Conservation (phyloP, 2,329 filamentous ascomycete species). For the Ceratocystis harringtonii region DNA sequence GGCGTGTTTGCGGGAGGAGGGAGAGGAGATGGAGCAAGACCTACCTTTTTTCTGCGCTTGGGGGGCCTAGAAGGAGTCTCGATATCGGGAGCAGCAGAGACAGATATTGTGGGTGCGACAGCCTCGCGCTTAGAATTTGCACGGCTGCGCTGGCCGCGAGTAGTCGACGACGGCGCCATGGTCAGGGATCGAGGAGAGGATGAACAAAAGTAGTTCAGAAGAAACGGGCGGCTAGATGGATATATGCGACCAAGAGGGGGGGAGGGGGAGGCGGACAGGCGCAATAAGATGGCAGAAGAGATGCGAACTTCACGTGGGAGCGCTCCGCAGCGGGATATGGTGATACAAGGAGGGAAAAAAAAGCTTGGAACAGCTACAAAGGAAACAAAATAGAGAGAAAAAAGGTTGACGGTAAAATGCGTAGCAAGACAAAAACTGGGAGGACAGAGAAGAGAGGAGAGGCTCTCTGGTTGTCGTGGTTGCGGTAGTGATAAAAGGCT, state of each 20-base stretch:
- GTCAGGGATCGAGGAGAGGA: neutral
- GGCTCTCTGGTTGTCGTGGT: conserved; percentile 6
- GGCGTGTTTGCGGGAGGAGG: conserved; percentile 6
- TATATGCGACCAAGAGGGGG: neutral
- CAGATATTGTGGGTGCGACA: conserved; percentile 18
- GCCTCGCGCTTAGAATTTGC: conserved; percentile 23
- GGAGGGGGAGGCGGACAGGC: neutral
- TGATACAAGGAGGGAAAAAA: neutral
- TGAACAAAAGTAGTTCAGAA: neutral
- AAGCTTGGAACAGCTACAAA: conserved; percentile 1
- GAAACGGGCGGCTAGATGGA: neutral
- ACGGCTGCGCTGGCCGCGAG: conserved; percentile 27
- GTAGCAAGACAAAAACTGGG: neutral
- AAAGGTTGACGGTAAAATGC: neutral
- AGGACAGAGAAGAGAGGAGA: neutral
- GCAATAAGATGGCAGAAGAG: neutral
- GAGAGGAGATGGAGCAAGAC: conserved; percentile 17
- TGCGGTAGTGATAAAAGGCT: conserved; percentile 13
- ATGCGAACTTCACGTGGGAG: neutral
- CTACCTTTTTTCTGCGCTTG: conserved; percentile 49
- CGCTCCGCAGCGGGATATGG: neutral
- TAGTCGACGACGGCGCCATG: conserved; percentile 15
- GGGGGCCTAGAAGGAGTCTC: conserved; percentile 47
- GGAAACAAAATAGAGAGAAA: conserved; percentile 3
- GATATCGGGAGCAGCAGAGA: conserved; percentile 29